phyloP scores from a whole-genome alignment of 1,284 basidiomycete species.

The Sanguinoderma infundibulare region DNA sequence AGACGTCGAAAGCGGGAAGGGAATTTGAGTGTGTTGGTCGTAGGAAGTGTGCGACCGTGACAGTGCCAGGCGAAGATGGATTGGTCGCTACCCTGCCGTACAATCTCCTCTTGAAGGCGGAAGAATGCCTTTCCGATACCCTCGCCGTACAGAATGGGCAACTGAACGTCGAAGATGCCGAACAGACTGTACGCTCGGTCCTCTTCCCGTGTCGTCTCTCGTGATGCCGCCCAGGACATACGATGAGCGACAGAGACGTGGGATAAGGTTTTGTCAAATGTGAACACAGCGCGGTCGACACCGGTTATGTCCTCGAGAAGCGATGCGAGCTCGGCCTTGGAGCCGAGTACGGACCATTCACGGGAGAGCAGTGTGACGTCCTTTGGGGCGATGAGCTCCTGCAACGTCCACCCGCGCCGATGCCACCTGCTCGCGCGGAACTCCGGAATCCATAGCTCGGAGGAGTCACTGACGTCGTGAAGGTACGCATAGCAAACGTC shows the following conservation, averaged over 20 bases:
- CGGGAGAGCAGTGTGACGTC: constrained; percentile 14
- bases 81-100: constrained; percentile 15
- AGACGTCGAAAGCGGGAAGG: background rate
- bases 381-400: constrained; percentile 22
- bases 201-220: constrained; percentile 13
- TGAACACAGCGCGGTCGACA: constrained; percentile 12
- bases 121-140: constrained; percentile 12
- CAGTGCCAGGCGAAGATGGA: constrained; percentile 19
- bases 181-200: constrained; percentile 21
- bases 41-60: background rate
- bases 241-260: constrained; percentile 17
- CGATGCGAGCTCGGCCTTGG: constrained; percentile 13
- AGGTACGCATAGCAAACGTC: constrained; percentile 22
- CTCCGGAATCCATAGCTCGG: background rate
- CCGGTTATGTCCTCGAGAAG: constrained; percentile 16
- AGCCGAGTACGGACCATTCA: constrained; percentile 11
- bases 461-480: constrained; percentile 11
- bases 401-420: constrained; percentile 20
- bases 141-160: constrained; percentile 21
- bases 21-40: background rate
- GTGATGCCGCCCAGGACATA: constrained; percentile 18
- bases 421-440: constrained; percentile 20
- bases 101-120: constrained; percentile 20
- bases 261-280: constrained; percentile 2
- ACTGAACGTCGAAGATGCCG: constrained; percentile 17